Evolutionary conservation across 2,329 filamentous ascomycete genomes (phyloP).

Genomic region (Alternaria gaisen): DNA sequence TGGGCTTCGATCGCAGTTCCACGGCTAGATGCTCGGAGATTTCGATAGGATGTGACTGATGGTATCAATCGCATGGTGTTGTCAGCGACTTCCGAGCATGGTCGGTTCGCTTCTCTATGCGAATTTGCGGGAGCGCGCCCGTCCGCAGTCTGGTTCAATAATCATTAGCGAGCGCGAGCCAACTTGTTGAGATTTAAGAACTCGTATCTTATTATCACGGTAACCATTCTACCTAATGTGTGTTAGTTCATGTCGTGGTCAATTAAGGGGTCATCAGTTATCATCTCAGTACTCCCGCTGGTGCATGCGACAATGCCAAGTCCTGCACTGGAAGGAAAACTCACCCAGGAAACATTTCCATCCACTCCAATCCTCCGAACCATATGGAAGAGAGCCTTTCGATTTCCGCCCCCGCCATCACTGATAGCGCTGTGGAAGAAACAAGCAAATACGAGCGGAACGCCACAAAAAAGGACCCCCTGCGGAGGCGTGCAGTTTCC

Average conservation of each 20-base stretch:
- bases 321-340: not conserved
- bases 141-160: not conserved
- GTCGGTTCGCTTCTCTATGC: not conserved
- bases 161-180: not conserved
- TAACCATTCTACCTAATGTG: not conserved
- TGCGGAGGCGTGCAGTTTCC: constrained; percentile 18
- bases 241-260: constrained; percentile 1
- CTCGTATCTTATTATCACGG: not conserved
- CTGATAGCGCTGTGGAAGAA: constrained; percentile 16
- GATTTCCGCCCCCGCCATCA: constrained; percentile 2
- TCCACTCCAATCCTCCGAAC: not conserved
- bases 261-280: not conserved
- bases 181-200: not conserved
- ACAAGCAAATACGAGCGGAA: constrained; percentile 40
- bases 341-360: not conserved
- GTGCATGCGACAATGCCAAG: constrained; percentile 7
- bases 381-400: not conserved
- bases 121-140: not conserved
- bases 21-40: constrained; percentile 4
- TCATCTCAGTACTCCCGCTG: not conserved
- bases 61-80: not conserved
- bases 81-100: not conserved
- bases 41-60: not conserved
- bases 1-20: not conserved
- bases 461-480: constrained; percentile 22